Percentiles rank a stretch among this genome's conserved stretches.
These are phyloP conservation scores for Recurvomyces mirabilis DNA, from an alignment of 495 filamentous ascomycete species.

Conservation along the genomic window DNA sequence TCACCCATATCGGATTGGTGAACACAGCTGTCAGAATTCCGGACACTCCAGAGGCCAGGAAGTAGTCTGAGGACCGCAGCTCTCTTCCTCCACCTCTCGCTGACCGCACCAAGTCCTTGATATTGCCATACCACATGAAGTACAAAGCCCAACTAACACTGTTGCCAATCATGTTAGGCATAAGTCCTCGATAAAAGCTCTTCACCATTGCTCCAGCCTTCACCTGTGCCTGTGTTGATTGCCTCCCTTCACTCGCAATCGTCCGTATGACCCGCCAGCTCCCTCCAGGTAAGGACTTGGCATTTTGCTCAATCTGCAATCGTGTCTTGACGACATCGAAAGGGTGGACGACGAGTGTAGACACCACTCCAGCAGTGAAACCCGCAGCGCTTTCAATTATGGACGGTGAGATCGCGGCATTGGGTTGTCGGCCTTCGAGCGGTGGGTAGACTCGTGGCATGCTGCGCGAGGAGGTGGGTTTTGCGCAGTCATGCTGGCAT, in stretches of 20 bases:
- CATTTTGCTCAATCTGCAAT: slow-evolving; percentile 50
- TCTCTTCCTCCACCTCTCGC: slow-evolving; percentile 6
- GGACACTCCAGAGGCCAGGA: slow-evolving; percentile 65
- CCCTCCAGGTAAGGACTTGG: slow-evolving; percentile 14
- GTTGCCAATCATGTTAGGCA: slow-evolving; percentile 85
- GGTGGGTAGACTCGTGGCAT: slow-evolving; percentile 34
- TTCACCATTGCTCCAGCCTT: slow-evolving; percentile 21
- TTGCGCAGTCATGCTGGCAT: slow-evolving; percentile 14
- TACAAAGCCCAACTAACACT: slow-evolving; percentile 84
- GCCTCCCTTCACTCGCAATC: slow-evolving; percentile 30
- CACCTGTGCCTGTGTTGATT: background rate
- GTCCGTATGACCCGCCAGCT: slow-evolving; percentile 44
- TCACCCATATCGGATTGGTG: slow-evolving; percentile 96
- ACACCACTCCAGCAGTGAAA: slow-evolving; percentile 73
- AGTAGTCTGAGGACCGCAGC: slow-evolving; percentile 51
- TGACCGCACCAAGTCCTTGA: slow-evolving; percentile 38
- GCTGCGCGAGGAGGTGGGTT: background rate
- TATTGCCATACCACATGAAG: slow-evolving; percentile 60
- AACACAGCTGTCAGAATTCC: slow-evolving; percentile 60
- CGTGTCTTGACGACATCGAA: slow-evolving; percentile 93
- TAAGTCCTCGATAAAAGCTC: slow-evolving; percentile 77
- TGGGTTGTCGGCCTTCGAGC: slow-evolving; percentile 27
- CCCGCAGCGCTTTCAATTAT: slow-evolving; percentile 83
- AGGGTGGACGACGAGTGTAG: slow-evolving; percentile 74
- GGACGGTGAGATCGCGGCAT: slow-evolving; percentile 54